Evolutionary conservation across 2,329 filamentous ascomycete genomes (phyloP).

Genomic region (Tolypocladium album): DNA sequence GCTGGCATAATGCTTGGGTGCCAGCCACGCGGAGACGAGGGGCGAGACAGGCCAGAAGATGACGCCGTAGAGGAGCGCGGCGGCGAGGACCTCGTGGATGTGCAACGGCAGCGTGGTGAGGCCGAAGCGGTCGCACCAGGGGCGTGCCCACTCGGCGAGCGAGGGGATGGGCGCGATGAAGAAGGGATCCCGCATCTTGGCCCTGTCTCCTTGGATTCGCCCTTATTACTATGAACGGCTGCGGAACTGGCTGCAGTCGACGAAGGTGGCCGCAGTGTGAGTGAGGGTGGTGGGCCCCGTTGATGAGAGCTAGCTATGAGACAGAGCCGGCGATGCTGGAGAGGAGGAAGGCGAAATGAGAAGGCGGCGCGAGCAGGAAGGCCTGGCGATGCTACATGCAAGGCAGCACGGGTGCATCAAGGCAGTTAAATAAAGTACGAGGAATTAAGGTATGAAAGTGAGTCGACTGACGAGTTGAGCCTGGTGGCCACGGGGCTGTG

Average conservation of each 20-base stretch:
- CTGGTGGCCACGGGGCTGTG: not conserved
- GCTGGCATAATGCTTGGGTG: constrained; percentile 54
- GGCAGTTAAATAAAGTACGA: not conserved
- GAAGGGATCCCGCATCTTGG: constrained; percentile 62
- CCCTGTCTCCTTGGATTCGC: not conserved
- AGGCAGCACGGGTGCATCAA: not conserved
- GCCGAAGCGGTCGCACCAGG: constrained; percentile 49
- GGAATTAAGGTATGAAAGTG: not conserved
- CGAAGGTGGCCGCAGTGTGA: too few relatives aligned
- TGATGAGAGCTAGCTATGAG: not conserved
- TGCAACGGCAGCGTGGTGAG: constrained; percentile 63
- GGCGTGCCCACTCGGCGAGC: constrained; percentile 45
- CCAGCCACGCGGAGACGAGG: constrained; percentile 48
- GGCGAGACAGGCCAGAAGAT: constrained; percentile 60
- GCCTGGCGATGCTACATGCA: not conserved
- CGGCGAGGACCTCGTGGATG: constrained; percentile 63
- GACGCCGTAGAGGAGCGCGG: constrained; percentile 57
- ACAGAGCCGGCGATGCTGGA: too few relatives aligned
- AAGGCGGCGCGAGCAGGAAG: not conserved
- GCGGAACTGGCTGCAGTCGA: not conserved
- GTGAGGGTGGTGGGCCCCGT: not conserved
- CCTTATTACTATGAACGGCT: not conserved
- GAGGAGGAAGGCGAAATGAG: not conserved
- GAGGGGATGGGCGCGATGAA: constrained; percentile 50
- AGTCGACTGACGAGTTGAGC: not conserved